Evolutionary conservation across 768 basidiomycete species (phyloP), one percentile per base, ranked within the genome.

Genomic region (Amanita fuliginea): DNA sequence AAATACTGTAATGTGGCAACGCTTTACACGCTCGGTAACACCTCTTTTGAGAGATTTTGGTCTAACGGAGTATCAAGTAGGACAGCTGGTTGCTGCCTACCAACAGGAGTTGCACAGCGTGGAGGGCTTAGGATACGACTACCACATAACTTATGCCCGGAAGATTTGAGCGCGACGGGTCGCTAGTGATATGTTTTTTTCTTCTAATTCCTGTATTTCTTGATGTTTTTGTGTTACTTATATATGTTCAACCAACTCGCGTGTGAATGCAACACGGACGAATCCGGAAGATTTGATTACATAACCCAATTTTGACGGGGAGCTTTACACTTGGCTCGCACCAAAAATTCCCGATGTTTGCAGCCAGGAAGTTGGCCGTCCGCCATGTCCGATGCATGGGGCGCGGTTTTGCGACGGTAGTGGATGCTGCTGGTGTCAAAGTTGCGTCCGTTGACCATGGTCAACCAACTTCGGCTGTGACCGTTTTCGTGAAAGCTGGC

Each of bases 401-500:
- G 62, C 82, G 85, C 60, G 75, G 74, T 28, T 92, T 91, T 66
- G 89, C 92, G 51, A 87, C 91, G 47, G 83, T 83, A 49, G 80
- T 85, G 56, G 86, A 91, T 59, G 72, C 76, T 43, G 74, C 81
- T 8, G 88, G 89, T 52, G 75, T 93, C 62, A 94, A 88, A 68
- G 83, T 96, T 57, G 87, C 90, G 21, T 78, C 89, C 21, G 65
- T 86, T 53, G 91, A 96, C 71, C 73, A 79, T 57, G 85, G 80
- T 60, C 83, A 86, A 60, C 81, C 91, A 39, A 94, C 91, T 4
- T 74, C 88, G 24, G 77, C 86, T 48, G 79, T 99, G 62, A 91
- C 92, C 44, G 73, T 97, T 59, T 77, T 95, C 54, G 80, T 96
- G 66, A 95, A 93, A 67, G 95, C 90, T 49, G 95, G 95, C 48